Percentiles rank a stretch among this genome's conserved stretches.
Evolutionary conservation across 305 asterid species (phyloP).

Genomic region (Fraxinus platypoda): DNA sequence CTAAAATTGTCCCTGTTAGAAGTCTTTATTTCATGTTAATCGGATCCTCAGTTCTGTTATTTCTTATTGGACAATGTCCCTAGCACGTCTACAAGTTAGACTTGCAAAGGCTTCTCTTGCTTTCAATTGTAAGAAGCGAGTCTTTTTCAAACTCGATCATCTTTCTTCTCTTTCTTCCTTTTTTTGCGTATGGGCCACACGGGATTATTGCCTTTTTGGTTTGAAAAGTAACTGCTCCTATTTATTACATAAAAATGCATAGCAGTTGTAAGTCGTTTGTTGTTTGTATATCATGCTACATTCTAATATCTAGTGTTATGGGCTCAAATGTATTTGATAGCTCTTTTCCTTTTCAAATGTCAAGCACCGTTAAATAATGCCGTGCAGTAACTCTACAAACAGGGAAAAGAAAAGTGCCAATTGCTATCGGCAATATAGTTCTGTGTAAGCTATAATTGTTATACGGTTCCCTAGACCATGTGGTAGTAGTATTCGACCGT

Average conservation of each 20-base stretch:
- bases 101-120: conserved; percentile 92
- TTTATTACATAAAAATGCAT: not conserved
- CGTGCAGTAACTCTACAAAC: not conserved
- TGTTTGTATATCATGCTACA: not conserved
- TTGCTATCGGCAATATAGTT: not conserved
- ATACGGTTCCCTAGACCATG: not conserved
- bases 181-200: not conserved
- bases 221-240: not conserved
- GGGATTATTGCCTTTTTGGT: not conserved
- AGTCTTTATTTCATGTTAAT: not conserved
- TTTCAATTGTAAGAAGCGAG: conserved; percentile 94
- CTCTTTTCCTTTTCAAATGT: not conserved
- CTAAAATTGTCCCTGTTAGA: not conserved
- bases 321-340: not conserved
- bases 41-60: not conserved
- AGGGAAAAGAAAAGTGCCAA: not conserved
- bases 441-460: not conserved
- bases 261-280: not conserved
- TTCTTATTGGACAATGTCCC: not conserved
- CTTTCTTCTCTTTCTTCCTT: not conserved
- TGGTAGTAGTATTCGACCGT: not conserved
- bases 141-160: conserved; percentile 6
- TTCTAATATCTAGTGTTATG: not conserved
- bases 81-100: not conserved
- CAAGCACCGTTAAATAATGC: not conserved